Conservation (phyloP, 345 rosid species). For the Citrus reticulata region DNA sequence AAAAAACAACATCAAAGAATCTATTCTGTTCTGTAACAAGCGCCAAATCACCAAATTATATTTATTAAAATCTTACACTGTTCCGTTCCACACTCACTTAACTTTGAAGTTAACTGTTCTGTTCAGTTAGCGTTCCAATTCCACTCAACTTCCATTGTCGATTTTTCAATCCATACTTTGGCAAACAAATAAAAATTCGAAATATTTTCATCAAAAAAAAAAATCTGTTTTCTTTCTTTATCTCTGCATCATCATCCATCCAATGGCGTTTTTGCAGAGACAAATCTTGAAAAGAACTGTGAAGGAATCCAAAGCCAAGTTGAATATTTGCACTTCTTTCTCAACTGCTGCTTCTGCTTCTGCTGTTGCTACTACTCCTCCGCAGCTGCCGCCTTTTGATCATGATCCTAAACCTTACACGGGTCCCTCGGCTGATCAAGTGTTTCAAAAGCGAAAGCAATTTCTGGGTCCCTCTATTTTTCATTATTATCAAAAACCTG, state of each 20-base stretch:
- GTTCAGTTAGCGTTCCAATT: too few species aligned
- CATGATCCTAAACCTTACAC: constrained; percentile 63
- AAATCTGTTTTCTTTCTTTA: background rate
- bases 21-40: background rate
- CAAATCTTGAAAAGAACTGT: constrained; percentile 35
- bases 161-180: too few species aligned
- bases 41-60: background rate
- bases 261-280: constrained; percentile 33
- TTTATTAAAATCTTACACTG: too few species aligned
- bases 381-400: constrained; percentile 70
- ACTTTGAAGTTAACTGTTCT: background rate
- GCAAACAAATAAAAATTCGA: background rate
- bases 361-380: constrained; percentile 27
- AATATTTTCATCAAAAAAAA: background rate
- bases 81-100: background rate
- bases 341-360: constrained; percentile 15
- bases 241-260: background rate
- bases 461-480: constrained; percentile 89
- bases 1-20: too few species aligned
- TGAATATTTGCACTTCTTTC: constrained; percentile 4
- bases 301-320: background rate
- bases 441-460: constrained; percentile 69
- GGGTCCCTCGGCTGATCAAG: constrained; percentile 71
- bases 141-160: too few species aligned
- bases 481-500: constrained; percentile 85